These are phyloP conservation scores for Gossypium laxum DNA, from an alignment of 441 rosid genomes.

Conservation along the genomic window DNA sequence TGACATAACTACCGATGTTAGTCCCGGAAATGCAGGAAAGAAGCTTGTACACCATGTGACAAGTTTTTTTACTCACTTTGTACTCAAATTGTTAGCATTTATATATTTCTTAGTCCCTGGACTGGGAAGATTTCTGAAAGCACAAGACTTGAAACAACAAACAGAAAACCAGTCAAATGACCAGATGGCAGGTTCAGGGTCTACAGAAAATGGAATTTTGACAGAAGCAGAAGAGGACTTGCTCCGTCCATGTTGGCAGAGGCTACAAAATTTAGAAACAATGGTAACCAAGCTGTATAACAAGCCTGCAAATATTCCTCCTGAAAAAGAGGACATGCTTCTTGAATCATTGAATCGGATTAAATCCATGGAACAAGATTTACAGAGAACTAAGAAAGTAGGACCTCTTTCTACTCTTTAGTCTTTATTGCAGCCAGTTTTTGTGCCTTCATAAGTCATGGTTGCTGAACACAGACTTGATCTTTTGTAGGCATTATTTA, in stretches of 20 bases:
- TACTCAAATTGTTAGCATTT: constrained; percentile 44
- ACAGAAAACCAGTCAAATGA: constrained; percentile 31
- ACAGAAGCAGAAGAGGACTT: constrained; percentile 37
- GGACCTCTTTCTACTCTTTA: not conserved
- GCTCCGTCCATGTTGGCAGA: constrained; percentile 70
- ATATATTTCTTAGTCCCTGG: constrained; percentile 35
- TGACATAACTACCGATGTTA: constrained; percentile 22
- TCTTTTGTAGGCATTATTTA: constrained; percentile 59
- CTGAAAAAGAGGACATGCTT: constrained; percentile 79
- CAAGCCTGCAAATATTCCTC: constrained; percentile 66
- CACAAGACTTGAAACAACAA: constrained; percentile 20
- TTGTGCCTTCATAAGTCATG: not conserved
- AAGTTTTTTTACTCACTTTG: constrained; percentile 27
- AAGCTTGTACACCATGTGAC: constrained; percentile 29
- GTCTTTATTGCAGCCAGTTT: not conserved
- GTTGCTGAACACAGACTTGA: constrained; percentile 4
- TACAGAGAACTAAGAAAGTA: constrained; percentile 79
- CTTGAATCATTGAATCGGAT: constrained; percentile 73
- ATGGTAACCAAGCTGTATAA: constrained; percentile 57
- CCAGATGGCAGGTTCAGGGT: constrained; percentile 27
- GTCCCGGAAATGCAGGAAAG: constrained; percentile 27
- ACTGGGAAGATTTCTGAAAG: constrained; percentile 34
- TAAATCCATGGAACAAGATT: constrained; percentile 69
- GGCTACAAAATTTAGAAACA: constrained; percentile 68
- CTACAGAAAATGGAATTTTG: constrained; percentile 28